Evolutionary conservation across 306 rosid genomes (phyloP).

Genomic region (Alnus rubra): DNA sequence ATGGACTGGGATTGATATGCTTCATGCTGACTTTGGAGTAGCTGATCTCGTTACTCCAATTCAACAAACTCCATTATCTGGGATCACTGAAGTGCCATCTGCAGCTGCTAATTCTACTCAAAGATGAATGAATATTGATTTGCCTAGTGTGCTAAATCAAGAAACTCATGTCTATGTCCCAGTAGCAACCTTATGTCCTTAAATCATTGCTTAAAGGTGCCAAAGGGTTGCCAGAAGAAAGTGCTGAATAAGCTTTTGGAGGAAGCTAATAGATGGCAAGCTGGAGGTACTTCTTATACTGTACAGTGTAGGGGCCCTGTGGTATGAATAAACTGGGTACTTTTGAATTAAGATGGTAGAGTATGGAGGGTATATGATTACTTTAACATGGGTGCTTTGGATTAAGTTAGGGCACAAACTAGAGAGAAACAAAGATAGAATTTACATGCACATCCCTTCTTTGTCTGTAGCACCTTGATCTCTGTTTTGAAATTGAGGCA

Average conservation of each 20-base stretch:
- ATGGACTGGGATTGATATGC: conserved; percentile 76
- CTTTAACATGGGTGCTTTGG: conserved; percentile 27
- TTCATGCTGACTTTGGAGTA: conserved; percentile 66
- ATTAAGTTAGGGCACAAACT: conserved; percentile 32
- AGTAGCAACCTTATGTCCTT: conserved; percentile 19
- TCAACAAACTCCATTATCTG: conserved; percentile 47
- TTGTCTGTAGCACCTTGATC: conserved; percentile 31
- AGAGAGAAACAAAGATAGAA: conserved; percentile 25
- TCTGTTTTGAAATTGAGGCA: conserved; percentile 22
- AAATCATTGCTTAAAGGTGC: conserved; percentile 32
- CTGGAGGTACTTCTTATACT: conserved; percentile 43
- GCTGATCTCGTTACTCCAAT: conserved; percentile 42
- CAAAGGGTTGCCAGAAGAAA: conserved; percentile 35
- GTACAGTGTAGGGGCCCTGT: conserved; percentile 40
- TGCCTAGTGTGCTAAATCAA: conserved; percentile 15
- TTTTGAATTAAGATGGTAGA: conserved; percentile 27
- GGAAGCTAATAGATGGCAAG: conserved; percentile 36
- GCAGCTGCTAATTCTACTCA: conserved; percentile 43
- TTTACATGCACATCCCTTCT: conserved; percentile 27
- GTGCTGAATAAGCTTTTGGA: conserved; percentile 27
- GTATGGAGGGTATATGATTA: conserved; percentile 27
- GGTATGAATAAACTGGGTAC: conserved; percentile 39
- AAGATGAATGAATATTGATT: conserved; percentile 46
- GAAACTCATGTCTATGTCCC: conserved; percentile 36
- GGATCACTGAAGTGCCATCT: conserved; percentile 52